phyloP scores from a whole-genome alignment of 2,329 filamentous ascomycete genomes.

The Lithohypha guttulata region DNA sequence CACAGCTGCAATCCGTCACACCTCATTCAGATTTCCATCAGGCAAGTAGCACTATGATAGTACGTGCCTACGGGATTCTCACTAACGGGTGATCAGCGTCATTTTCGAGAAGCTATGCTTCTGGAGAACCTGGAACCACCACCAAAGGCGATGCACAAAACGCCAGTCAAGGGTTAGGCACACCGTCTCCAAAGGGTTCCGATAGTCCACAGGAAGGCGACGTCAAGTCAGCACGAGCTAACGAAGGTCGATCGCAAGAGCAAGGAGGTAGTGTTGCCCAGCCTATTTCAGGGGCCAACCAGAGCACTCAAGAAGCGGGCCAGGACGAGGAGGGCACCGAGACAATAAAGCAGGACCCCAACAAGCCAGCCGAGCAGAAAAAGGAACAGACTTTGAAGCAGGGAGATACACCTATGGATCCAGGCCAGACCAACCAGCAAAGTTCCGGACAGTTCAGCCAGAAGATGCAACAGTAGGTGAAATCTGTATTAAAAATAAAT shows the following conservation, averaged over 20 bases:
- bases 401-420: conserved; percentile 8
- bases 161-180: conserved; percentile 8
- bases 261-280: conserved; percentile 5
- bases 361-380: conserved; percentile 11
- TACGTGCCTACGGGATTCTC: too few relatives aligned
- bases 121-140: too few relatives aligned
- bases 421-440: too few relatives aligned
- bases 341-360: conserved; percentile 8
- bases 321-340: conserved; percentile 8
- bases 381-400: conserved; percentile 6
- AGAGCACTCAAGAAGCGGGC: background rate
- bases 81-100: too few relatives aligned
- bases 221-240: conserved; percentile 8
- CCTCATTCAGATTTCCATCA: too few relatives aligned
- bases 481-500: too few relatives aligned
- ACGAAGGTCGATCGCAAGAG: conserved; percentile 1
- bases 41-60: too few relatives aligned
- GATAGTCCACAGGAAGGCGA: conserved; percentile 7
- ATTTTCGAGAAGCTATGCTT: too few relatives aligned
- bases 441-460: too few relatives aligned
- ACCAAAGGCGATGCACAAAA: conserved; percentile 8
- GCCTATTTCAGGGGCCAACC: background rate
- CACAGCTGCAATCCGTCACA: too few relatives aligned
- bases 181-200: conserved; percentile 4
- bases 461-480: too few relatives aligned